These are phyloP conservation scores for Solanum sejunctum DNA, from an alignment of 257 asterid genomes.

Conservation along the genomic window DNA sequence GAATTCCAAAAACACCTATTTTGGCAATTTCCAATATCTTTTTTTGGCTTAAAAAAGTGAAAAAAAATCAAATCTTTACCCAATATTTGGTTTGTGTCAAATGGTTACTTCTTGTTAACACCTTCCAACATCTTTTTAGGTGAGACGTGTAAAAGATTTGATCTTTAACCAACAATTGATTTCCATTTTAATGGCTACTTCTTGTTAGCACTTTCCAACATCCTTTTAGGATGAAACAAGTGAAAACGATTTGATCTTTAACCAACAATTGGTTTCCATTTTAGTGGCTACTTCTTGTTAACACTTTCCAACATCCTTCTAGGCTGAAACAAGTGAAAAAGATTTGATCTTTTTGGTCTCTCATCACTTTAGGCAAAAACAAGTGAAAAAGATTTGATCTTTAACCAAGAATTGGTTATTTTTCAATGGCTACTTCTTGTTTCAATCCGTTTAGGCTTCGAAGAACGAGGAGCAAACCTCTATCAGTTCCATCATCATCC, in stretches of 20 bases:
- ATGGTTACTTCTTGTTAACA: not conserved
- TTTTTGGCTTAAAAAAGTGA: not conserved
- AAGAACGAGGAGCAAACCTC: slow-evolving; percentile 21
- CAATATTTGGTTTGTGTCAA: not conserved
- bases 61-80: not conserved
- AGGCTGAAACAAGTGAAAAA: not conserved
- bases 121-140: not conserved
- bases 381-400: not conserved
- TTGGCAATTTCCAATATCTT: not conserved
- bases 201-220: not conserved
- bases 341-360: not conserved
- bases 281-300: not conserved
- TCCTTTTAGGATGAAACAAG: not conserved
- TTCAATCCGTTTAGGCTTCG: slow-evolving; percentile 64
- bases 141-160: not conserved
- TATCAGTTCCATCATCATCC: slow-evolving; percentile 42
- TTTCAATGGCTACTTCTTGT: slow-evolving; percentile 16
- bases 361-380: not conserved
- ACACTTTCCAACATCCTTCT: not conserved
- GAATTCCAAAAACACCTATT: slow-evolving; percentile 31
- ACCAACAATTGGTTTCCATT: not conserved
- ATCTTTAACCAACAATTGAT: not conserved
- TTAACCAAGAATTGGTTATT: not conserved
- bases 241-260: not conserved
- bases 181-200: not conserved